Conservation (phyloP, 1,139 yeast genomes). For the Sugiyamaella grinbergsii region DNA sequence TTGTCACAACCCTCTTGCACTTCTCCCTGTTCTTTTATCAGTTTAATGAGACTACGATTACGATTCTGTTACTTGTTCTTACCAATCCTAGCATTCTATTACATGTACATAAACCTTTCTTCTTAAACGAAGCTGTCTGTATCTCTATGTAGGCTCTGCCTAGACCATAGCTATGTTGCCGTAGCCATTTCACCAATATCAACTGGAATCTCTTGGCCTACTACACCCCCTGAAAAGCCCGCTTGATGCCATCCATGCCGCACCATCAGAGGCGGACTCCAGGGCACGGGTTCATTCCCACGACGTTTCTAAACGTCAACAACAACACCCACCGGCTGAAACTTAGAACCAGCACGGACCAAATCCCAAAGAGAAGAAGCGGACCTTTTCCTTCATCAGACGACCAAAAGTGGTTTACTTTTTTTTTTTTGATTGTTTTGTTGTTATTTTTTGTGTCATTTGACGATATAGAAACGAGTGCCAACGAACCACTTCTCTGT, state of each 20-base stretch:
- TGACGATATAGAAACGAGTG: background rate
- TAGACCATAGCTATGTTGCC: too few relatives aligned
- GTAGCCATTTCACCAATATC: too few relatives aligned
- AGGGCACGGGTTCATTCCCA: constrained; percentile 1
- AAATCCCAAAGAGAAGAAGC: background rate
- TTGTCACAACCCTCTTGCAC: too few relatives aligned
- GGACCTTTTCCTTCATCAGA: background rate
- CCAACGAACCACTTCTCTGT: background rate
- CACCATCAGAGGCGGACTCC: background rate
- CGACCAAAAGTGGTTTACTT: background rate
- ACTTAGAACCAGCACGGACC: constrained; percentile 1
- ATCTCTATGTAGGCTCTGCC: background rate
- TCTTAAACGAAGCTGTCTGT: background rate
- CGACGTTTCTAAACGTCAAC: constrained; percentile 9
- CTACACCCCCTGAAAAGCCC: background rate
- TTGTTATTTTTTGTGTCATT: background rate
- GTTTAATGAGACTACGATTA: background rate
- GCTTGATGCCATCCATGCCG: background rate
- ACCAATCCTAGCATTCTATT: background rate
- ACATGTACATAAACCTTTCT: background rate
- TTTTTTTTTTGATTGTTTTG: too few relatives aligned
- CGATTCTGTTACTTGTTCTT: background rate
- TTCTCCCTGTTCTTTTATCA: background rate
- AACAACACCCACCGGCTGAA: constrained; percentile 1
- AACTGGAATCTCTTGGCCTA: background rate